Evolutionary conservation across 768 basidiomycete genomes (phyloP), one percentile per base, ranked within the genome.

Genomic region (Amanita molliuscula): DNA sequence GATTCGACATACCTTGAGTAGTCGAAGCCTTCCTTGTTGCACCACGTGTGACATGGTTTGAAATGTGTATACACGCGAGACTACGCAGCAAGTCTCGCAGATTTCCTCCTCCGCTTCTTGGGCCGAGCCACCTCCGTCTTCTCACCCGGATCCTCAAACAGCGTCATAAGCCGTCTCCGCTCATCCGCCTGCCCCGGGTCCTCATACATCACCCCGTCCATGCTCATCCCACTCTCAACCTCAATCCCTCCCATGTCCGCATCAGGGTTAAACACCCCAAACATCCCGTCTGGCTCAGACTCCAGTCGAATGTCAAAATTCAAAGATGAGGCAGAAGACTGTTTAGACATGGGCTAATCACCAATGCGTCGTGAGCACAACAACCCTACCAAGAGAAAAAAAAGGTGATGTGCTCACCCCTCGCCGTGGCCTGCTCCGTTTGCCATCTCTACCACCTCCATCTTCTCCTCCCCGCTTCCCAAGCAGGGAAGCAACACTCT

Each of bases 401-500:
- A 45, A 11, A 26, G 38, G 9, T 6, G 25, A 43, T 18, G 38
- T 34, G 44, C 25, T 28, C 67, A 61, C 52, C 68, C 18, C 37
- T 8, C 48, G 48, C 5, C 28, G 67, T 2, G 69, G 69, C 40
- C 70, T 64, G 16, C 64, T 57, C 38, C 70, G 57, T 55, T 74
- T 74, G 20, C 67, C 68, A 20, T 59, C 57, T 47, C 64, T 57
- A 15, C 50, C 50, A 20, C 45, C 54, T 26, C 61, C 64, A 43
- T 73, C 72, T 3, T 71, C 70, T 9, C 72, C 73, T 8, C 71
- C 69, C 7, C 85, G 73, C 61, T 90, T 89, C 7, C 85, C 86
- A 13, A 89, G 67, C 49, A 88, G 62, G 18, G 77, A 75, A 4
- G 79, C 77, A 44, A 88, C 77, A 53, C 78, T 83, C 55, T 86